Conservation (phyloP, 192 early-diverging fungal genomes). For the Gaertneriomyces semiglobifer region DNA sequence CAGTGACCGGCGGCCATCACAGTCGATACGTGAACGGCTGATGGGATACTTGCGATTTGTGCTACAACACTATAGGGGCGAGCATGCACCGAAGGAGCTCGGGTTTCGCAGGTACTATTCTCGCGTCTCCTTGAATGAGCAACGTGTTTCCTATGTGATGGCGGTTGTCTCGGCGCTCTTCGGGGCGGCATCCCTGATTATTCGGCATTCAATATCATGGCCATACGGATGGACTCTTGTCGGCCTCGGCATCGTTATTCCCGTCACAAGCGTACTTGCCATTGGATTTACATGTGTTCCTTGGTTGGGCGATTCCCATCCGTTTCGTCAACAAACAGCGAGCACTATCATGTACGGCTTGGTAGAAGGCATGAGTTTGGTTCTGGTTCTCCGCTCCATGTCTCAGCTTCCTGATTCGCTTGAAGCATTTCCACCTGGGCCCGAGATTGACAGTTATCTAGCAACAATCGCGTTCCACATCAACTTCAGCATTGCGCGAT, state of each 20-base stretch:
- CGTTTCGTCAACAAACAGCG: constrained; percentile 1
- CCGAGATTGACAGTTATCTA: background rate
- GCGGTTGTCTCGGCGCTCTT: no score
- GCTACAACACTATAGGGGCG: no score
- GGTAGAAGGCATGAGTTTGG: background rate
- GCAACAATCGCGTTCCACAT: background rate
- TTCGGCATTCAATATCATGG: no score
- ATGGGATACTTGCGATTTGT: no score
- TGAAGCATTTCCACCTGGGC: background rate
- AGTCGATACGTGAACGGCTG: no score
- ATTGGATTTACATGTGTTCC: background rate
- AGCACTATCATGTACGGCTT: background rate
- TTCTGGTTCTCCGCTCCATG: background rate
- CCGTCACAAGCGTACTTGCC: background rate
- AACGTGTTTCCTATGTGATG: no score
- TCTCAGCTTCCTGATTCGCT: background rate
- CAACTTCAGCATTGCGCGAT: constrained; percentile 1
- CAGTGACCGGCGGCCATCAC: no score
- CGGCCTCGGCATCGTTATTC: background rate
- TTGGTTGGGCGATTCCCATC: background rate
- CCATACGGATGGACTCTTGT: background rate
- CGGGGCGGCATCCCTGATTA: no score
- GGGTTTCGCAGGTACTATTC: no score
- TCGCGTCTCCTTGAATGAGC: no score
- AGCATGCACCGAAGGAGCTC: no score